Base-by-base conservation (phyloP, 805 yeast genomes). In the Metschnikowia lachancei region DNA sequence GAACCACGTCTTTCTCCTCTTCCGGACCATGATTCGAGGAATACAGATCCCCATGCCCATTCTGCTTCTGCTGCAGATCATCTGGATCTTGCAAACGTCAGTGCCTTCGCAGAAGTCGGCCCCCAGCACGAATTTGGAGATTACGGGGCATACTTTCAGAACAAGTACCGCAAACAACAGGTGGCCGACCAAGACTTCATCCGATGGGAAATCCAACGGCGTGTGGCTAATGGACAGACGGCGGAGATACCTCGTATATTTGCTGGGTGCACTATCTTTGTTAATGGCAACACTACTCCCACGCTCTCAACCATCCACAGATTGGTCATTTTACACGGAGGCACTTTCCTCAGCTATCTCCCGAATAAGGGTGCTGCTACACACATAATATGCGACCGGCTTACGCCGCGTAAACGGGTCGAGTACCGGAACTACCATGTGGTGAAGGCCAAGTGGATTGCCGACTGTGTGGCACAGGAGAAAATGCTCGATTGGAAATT, bases 251-350 rank as follows among this genome's bases (percentile, higher is more conserved):
- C 55, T 10, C 63, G 59, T 2, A 69, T 91, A 1, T 90, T 92
- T 59, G 57, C 67, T 31, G 80, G 76, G 1, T 87, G 91, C 60
- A 64, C 71, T 1, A 74, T 92, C 4, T 82, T 85, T 62, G 89
- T 92, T n/a, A 91, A 90, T 58, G 99, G 99, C 1, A 81, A 85
- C 57, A 92, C 98, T 0, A 67, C 66, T 2, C 98, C 98, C 0
- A 80, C 91, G n/a, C 76, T 89, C 13, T 67, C 77, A 35, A 84
- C 80, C 49, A 66, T 94, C 26, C 92, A 87, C 57, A 76, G 82
- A 45, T 56, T 88, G 54, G 82, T 92, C 2, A 78, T 87, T 2
- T 54, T 80, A 9, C 77, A 91, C 63, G 97, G 98, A 0, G 99
- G 99, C 0, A 74, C 68, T 42, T 87, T 86, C 51, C 59, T 84